Conservation (phyloP, 2,329 filamentous ascomycete genomes). For the Fusarium subglutinans region DNA sequence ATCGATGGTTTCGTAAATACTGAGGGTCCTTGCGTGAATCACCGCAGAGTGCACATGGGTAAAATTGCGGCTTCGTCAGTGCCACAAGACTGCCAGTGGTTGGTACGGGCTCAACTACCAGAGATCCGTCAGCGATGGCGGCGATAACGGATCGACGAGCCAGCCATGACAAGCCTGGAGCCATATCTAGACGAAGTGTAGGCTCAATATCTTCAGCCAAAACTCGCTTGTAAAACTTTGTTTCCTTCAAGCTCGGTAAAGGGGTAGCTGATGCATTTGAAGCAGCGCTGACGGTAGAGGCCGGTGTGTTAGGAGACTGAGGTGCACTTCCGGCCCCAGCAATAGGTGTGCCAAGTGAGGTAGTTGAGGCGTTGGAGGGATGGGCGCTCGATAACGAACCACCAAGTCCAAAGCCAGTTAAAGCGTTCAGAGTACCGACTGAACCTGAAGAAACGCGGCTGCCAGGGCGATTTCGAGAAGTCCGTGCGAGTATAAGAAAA, state of each 20-base stretch:
- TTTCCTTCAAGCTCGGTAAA: constrained; percentile 80
- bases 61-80: constrained; percentile 63
- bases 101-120: constrained; percentile 90
- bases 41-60: constrained; percentile 87
- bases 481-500: constrained; percentile 79
- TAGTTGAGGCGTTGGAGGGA: constrained; percentile 68
- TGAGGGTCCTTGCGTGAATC: constrained; percentile 77
- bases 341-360: constrained; percentile 63
- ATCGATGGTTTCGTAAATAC: constrained; percentile 84
- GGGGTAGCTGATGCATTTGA: constrained; percentile 49
- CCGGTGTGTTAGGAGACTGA: constrained; percentile 66
- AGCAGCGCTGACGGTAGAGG: constrained; percentile 59
- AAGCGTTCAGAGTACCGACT: constrained; percentile 59
- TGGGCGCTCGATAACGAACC: constrained; percentile 57
- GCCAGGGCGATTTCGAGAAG: constrained; percentile 67
- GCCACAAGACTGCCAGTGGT: constrained; percentile 61
- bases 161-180: constrained; percentile 93
- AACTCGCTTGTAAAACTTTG: constrained; percentile 91
- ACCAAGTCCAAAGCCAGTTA: constrained; percentile 55
- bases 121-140: constrained; percentile 82
- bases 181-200: constrained; percentile 86
- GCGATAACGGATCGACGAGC: constrained; percentile 85
- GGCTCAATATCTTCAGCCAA: constrained; percentile 94
- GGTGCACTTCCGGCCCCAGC: constrained; percentile 63
- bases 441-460: constrained; percentile 79